These are phyloP conservation scores for Pseudogymnoascus pannorum DNA, from an alignment of 2,329 filamentous ascomycete species.

Conservation along the genomic window DNA sequence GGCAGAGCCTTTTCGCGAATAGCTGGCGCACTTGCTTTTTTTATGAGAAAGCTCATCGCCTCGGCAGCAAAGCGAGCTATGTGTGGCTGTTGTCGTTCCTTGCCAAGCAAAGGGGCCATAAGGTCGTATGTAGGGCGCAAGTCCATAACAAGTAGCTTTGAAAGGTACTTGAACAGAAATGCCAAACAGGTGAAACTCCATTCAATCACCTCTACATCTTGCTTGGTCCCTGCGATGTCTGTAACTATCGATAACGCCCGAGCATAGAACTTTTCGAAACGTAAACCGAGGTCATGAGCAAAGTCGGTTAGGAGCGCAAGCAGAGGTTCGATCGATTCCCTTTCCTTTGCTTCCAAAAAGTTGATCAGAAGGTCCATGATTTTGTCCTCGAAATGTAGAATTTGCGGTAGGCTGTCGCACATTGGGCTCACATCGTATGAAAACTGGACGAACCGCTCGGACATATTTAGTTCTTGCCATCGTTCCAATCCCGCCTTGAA, in stretches of 20 bases:
- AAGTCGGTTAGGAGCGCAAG: conserved; percentile 85
- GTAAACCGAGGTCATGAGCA: conserved; percentile 81
- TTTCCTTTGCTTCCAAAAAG: conserved; percentile 71
- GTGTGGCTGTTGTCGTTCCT: conserved; percentile 72
- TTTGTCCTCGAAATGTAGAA: conserved; percentile 80
- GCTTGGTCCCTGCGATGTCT: conserved; percentile 67
- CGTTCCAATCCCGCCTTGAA: conserved; percentile 74
- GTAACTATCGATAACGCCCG: conserved; percentile 68
- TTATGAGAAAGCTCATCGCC: conserved; percentile 85
- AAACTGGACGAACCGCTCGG: conserved; percentile 72
- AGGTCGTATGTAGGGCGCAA: conserved; percentile 77
- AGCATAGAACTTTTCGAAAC: conserved; percentile 84
- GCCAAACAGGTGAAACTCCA: conserved; percentile 94
- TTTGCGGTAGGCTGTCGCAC: conserved; percentile 84
- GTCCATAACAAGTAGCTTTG: conserved; percentile 76
- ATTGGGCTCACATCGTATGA: conserved; percentile 66
- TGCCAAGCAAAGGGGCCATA: conserved; percentile 77
- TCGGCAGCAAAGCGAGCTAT: conserved; percentile 91
- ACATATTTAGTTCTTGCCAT: conserved; percentile 89
- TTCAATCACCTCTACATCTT: conserved; percentile 85
- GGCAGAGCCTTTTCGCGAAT: conserved; percentile 67
- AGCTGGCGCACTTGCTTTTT: conserved; percentile 75
- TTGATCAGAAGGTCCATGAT: conserved; percentile 72
- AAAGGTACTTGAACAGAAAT: conserved; percentile 96
- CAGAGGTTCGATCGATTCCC: conserved; percentile 75